Evolutionary conservation across 495 filamentous ascomycete species (phyloP).

Genomic region (Chaetomium tenue): DNA sequence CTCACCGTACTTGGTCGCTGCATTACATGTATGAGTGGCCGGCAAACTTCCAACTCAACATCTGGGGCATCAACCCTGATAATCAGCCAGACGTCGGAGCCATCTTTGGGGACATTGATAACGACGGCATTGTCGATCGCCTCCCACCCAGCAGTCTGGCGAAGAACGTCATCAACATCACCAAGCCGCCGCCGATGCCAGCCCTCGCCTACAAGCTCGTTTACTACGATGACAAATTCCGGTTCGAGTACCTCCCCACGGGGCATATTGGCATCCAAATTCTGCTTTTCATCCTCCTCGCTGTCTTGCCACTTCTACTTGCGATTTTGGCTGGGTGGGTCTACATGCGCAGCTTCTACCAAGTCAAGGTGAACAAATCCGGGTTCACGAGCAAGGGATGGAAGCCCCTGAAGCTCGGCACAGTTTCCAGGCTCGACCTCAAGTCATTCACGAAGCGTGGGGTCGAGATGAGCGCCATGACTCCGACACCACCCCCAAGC

Average conservation of each 20-base stretch:
- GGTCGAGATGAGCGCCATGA: conserved; percentile 42
- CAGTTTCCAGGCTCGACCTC: conserved; percentile 39
- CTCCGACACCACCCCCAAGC: conserved; percentile 27
- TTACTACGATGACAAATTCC: conserved; percentile 55
- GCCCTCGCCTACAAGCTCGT: conserved; percentile 57
- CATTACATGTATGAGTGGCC: conserved; percentile 67
- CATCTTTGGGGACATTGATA: conserved; percentile 38
- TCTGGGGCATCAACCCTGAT: conserved; percentile 68
- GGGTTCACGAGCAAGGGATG: conserved; percentile 52
- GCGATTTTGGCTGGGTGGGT: conserved; percentile 53
- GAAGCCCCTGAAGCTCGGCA: conserved; percentile 29
- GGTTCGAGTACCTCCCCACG: conserved; percentile 52
- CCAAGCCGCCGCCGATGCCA: conserved; percentile 53
- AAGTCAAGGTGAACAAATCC: conserved; percentile 67
- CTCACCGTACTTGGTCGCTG: conserved; percentile 58
- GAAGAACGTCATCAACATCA: conserved; percentile 60
- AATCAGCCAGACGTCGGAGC: conserved; percentile 56
- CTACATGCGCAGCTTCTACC: conserved; percentile 67
- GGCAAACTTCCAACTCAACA: conserved; percentile 60
- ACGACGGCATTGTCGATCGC: conserved; percentile 59
- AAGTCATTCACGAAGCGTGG: conserved; percentile 46
- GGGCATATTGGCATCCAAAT: conserved; percentile 60
- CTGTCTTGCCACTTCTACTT: conserved; percentile 53
- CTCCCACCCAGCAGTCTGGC: conserved; percentile 61
- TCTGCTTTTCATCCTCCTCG: conserved; percentile 57